Conservation (phyloP, 768 basidiomycete species). For the Dentipellis fragilis region DNA sequence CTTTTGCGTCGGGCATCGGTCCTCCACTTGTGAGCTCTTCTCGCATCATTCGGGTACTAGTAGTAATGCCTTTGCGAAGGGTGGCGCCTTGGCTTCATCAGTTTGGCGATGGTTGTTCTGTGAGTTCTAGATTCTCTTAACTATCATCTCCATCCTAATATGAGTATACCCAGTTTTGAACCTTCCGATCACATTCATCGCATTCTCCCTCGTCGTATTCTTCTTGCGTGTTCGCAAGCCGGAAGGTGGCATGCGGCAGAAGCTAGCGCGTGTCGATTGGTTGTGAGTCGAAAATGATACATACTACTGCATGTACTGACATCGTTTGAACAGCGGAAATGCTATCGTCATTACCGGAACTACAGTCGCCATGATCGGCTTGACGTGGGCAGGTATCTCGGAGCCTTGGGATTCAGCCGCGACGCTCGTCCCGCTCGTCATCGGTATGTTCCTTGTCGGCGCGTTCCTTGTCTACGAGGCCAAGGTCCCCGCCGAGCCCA, state of each 20-base stretch:
- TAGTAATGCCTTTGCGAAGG: not conserved
- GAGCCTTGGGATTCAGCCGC: slow-evolving; percentile 20
- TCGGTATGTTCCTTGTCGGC: slow-evolving; percentile 19
- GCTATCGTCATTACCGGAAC: slow-evolving; percentile 15
- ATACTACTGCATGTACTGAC: not conserved
- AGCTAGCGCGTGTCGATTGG: slow-evolving; percentile 28
- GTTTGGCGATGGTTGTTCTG: slow-evolving; percentile 2
- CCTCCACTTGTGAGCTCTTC: not conserved
- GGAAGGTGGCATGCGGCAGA: slow-evolving; percentile 18
- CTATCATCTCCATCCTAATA: not conserved
- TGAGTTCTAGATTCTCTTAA: not conserved
- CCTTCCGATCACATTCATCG: slow-evolving; percentile 24
- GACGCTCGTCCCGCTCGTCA: slow-evolving; percentile 22
- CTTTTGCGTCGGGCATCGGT: not conserved
- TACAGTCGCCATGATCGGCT: slow-evolving; percentile 15
- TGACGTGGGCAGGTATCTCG: slow-evolving; percentile 18
- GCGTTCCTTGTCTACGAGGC: slow-evolving; percentile 19
- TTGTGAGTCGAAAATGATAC: slow-evolving; percentile 15
- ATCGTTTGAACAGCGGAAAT: slow-evolving; percentile 13
- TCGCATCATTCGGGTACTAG: not conserved
- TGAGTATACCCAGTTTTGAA: slow-evolving; percentile 18
- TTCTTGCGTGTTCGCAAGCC: slow-evolving; percentile 25
- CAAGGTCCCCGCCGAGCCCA: slow-evolving; percentile 2
- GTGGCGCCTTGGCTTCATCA: not conserved
- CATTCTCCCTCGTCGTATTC: slow-evolving; percentile 17